Evolutionary conservation across 805 yeast genomes (phyloP).

Genomic region (Isabelozyma pseudorhagii): DNA sequence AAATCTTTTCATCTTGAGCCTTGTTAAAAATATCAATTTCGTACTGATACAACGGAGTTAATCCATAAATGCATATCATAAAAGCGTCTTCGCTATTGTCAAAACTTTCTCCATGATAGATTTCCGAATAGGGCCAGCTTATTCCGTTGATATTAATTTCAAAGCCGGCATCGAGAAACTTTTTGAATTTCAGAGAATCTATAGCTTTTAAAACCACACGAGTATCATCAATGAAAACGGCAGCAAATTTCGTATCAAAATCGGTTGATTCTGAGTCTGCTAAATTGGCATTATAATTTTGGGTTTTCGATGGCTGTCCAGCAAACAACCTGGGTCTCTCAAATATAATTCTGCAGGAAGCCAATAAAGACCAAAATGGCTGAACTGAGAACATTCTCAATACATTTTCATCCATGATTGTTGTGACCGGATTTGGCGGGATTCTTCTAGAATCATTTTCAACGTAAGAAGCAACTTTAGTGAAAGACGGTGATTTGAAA

Average conservation of each 20-base stretch:
- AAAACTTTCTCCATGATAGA: constrained; percentile 4
- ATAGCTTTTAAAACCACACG: constrained; percentile 25
- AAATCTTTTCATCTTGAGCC: constrained; percentile 4
- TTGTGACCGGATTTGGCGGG: not conserved
- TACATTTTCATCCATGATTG: not conserved
- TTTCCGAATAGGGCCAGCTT: constrained; percentile 28
- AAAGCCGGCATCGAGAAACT: constrained; percentile 4
- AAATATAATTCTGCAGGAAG: constrained; percentile 32
- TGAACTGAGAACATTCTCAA: constrained; percentile 21
- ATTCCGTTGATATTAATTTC: constrained; percentile 28
- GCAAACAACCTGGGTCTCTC: constrained; percentile 27
- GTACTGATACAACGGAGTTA: constrained; percentile 36
- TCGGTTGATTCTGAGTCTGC: constrained; percentile 2
- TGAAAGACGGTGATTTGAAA: constrained; percentile 2
- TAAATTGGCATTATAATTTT: constrained; percentile 21
- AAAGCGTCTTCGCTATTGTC: constrained; percentile 7
- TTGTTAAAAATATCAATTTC: constrained; percentile 26
- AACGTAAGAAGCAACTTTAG: not conserved
- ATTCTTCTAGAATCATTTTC: not conserved
- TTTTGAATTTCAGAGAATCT: constrained; percentile 7
- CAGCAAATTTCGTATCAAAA: constrained; percentile 13
- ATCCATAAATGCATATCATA: constrained; percentile 29
- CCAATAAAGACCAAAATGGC: constrained; percentile 43
- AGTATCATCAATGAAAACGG: constrained; percentile 27
- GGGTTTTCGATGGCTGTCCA: constrained; percentile 22